These are phyloP conservation scores for Annona cherimola DNA, from an alignment of 164 flowering plant species.

Conservation along the genomic window DNA sequence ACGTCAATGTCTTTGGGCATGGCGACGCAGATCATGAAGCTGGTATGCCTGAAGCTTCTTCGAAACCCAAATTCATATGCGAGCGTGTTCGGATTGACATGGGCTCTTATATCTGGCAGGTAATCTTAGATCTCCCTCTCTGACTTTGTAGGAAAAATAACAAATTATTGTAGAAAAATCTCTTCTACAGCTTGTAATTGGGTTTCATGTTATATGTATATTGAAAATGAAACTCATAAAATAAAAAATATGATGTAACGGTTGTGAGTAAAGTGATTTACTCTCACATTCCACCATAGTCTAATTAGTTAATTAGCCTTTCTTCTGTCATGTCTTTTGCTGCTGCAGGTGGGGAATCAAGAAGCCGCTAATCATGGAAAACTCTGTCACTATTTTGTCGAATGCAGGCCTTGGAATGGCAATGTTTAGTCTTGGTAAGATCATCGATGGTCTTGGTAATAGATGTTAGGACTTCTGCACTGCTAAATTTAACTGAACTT, in stretches of 20 bases:
- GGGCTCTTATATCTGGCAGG: conserved; percentile 39
- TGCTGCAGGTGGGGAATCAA: conserved; percentile 27
- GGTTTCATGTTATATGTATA: no score
- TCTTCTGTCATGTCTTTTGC: background rate
- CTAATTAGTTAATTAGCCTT: no score
- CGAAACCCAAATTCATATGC: conserved; percentile 43
- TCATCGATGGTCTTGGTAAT: background rate
- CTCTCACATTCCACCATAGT: background rate
- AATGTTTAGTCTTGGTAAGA: conserved; percentile 41
- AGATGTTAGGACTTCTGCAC: background rate
- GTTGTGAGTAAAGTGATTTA: no score
- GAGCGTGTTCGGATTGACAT: conserved; percentile 31
- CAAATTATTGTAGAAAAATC: no score
- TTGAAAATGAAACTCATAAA: no score
- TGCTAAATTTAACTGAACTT: background rate
- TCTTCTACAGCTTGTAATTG: no score
- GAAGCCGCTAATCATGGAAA: conserved; percentile 29
- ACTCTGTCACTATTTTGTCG: conserved; percentile 33
- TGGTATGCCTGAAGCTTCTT: conserved; percentile 33
- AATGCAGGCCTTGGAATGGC: conserved; percentile 45
- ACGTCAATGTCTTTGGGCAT: conserved; percentile 15
- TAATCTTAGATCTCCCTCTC: background rate
- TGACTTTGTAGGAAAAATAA: no score
- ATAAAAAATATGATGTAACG: no score
- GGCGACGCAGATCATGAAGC: conserved; percentile 23